Base-by-base conservation (phyloP, 106 monocot species). In the Dioscorea zingiberensis region DNA sequence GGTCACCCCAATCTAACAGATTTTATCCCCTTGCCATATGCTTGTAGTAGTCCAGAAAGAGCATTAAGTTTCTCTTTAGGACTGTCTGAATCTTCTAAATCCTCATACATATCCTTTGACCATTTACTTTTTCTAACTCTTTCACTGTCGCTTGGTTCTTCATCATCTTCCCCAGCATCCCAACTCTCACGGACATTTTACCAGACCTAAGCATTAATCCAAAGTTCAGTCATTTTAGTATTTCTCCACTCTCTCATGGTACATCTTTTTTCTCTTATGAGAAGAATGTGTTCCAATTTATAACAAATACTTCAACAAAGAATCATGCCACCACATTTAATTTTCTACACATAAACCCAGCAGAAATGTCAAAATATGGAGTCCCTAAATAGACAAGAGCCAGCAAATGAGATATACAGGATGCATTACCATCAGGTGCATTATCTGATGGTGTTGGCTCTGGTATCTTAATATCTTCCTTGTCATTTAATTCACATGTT, bases 1-100 rank as follows among this genome's bases (percentile, higher is more conserved):
- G 67, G 73, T 95, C 95, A 69, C 91, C 87, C 95, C 95, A 95
- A 58, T n/a, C 62, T 77, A 78, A 95, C 85, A 67, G 73, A 85
- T 54, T 85, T 95, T 68, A 48, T 60, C 25, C 49, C 27, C 66
- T 78, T 83, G 54, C 83, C 62, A 70, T 95, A 85, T 21, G 88
- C 76, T 44, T 83, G 80, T 58, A 88, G 67, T 56, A 91, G 48
- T n/a, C 95, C 91, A 72, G 88, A 88, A 44, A 91, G 85, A 30
- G 80, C 71, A 81, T 47, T 72, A 11, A 54, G 9, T 24, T 74
- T 71, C 69, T 22, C 47, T 46, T 60, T 48, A 47, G 64, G 27
- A 46, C 58, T 46, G 16, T 69, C 54, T 47, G 75, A 66, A 13
- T 76, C 73, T 23, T 77, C 78, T 55, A 55, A 60, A 58, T 91